These are phyloP conservation scores for Phylloporus rhodoxanthus DNA, from an alignment of 768 basidiomycete genomes.

Conservation along the genomic window DNA sequence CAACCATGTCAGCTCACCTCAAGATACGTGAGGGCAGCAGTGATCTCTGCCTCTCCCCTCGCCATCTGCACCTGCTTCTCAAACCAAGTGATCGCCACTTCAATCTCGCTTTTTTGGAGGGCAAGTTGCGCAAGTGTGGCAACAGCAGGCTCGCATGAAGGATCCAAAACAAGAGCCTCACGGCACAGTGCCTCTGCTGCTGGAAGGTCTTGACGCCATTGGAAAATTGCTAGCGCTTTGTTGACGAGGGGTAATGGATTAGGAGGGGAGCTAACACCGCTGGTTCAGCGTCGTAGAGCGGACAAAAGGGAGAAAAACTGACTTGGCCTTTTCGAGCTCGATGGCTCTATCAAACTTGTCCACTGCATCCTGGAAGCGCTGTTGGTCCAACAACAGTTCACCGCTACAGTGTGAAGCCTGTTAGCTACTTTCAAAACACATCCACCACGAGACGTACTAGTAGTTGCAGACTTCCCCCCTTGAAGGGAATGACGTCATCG, in stretches of 20 bases:
- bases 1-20: slow-evolving; percentile 46
- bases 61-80: slow-evolving; percentile 78
- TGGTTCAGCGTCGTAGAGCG: not conserved
- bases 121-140: slow-evolving; percentile 92
- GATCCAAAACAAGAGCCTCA: slow-evolving; percentile 83
- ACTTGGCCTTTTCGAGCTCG: slow-evolving; percentile 80
- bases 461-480: slow-evolving; percentile 91
- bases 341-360: slow-evolving; percentile 91
- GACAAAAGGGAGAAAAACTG: slow-evolving; percentile 11
- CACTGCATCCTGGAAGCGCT: slow-evolving; percentile 79
- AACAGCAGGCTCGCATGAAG: slow-evolving; percentile 94
- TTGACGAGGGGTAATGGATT: slow-evolving; percentile 95
- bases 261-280: slow-evolving; percentile 38
- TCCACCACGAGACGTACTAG: slow-evolving; percentile 53
- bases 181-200: slow-evolving; percentile 80
- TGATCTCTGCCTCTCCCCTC: slow-evolving; percentile 84
- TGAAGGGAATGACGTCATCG: slow-evolving; percentile 79
- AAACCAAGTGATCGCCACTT: slow-evolving; percentile 83
- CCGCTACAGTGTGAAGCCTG: slow-evolving; percentile 47
- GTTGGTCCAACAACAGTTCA: slow-evolving; percentile 89
- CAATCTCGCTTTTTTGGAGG: slow-evolving; percentile 85
- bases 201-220: slow-evolving; percentile 87
- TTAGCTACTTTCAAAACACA: not conserved
- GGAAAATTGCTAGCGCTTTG: slow-evolving; percentile 94
- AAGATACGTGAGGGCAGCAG: slow-evolving; percentile 70